Base-by-base conservation (phyloP, 2,329 filamentous ascomycete genomes). In the Penicillium paneum region DNA sequence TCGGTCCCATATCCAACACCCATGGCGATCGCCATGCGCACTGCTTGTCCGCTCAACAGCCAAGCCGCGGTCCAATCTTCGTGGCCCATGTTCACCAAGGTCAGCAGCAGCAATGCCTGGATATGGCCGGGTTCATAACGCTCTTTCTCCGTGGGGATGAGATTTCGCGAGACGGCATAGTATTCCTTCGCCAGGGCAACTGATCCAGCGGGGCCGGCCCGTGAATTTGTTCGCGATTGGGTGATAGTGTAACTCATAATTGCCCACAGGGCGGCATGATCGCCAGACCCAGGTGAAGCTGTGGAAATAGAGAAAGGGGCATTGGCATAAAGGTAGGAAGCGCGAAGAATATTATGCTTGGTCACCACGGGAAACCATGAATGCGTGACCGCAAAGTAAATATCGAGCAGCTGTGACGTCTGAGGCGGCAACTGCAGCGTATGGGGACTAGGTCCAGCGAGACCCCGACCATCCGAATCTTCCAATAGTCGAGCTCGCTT, bases 341-440 rank as follows among this genome's bases (percentile, higher is more conserved):
- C 73, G 53, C 80, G 80, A 15, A 84, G 69, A 8, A 83, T 75
- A 52, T 80, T 78, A 58, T 83, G 79, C 63, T 82, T 83, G 45
- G 82, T 79, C 26, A 80, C 74, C n/a, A 85, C 78, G 0, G 83
- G 83, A 29, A 85, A 76, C 82, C 83, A 85, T 26, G 77, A 78
- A 59, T 85, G 81, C 0, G 80, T 83, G 52, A 79, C 78, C 0
- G 81, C 77, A 58, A 84, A 84, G 60, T 84, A 85, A 11, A 79
- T 72, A 61, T 84, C 81, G 34, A 85, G 69, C 7, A 84, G 68
- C 15, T 74, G 73, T 65, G 81, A 81, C 8, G 80, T 76, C 50
- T 80, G 76, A 26, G 71, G 61, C 12, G 82, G 82, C 11, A 84
- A 71, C 35, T 68, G 65, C 35, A 73, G 63, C 12, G 58, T 41